These are phyloP conservation scores for Phytophthora cajani DNA, from an alignment of 352 stramenopile species.

Conservation along the genomic window DNA sequence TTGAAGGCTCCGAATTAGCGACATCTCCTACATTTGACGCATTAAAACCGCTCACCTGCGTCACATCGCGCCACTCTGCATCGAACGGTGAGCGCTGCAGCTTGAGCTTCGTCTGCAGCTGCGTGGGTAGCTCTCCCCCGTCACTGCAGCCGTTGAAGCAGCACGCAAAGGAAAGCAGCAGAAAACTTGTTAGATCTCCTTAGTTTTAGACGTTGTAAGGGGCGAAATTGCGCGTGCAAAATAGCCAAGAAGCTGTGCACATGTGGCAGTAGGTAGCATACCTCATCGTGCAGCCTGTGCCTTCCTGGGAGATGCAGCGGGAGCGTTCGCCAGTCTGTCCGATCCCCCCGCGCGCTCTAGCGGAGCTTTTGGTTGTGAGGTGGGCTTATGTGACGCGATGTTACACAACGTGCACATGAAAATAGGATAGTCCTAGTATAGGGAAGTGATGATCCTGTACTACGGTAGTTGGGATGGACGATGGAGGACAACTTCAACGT, in stretches of 20 bases:
- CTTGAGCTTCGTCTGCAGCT: slow-evolving; percentile 42
- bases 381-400: slow-evolving; percentile 12
- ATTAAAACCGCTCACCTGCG: slow-evolving; percentile 39
- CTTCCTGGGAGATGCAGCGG: slow-evolving; percentile 10
- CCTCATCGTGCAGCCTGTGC: slow-evolving; percentile 30
- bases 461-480: background rate
- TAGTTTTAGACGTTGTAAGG: slow-evolving; percentile 10
- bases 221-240: slow-evolving; percentile 6
- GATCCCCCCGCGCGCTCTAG: slow-evolving; percentile 1
- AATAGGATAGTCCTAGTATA: background rate
- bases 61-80: slow-evolving; percentile 53
- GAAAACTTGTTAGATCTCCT: slow-evolving; percentile 36
- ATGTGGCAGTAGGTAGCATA: background rate
- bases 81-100: slow-evolving; percentile 34
- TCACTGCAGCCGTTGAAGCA: slow-evolving; percentile 33
- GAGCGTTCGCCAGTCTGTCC: slow-evolving; percentile 26
- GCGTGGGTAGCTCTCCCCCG: slow-evolving; percentile 35
- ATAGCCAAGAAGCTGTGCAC: background rate
- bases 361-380: slow-evolving; percentile 27
- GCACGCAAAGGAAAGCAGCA: slow-evolving; percentile 26
- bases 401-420: slow-evolving; percentile 6
- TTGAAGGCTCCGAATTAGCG: slow-evolving; percentile 12
- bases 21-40: background rate
- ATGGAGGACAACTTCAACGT: background rate
- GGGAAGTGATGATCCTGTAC: background rate